These are phyloP conservation scores for Sophora flavescens DNA, from an alignment of 306 rosid species.

Conservation along the genomic window DNA sequence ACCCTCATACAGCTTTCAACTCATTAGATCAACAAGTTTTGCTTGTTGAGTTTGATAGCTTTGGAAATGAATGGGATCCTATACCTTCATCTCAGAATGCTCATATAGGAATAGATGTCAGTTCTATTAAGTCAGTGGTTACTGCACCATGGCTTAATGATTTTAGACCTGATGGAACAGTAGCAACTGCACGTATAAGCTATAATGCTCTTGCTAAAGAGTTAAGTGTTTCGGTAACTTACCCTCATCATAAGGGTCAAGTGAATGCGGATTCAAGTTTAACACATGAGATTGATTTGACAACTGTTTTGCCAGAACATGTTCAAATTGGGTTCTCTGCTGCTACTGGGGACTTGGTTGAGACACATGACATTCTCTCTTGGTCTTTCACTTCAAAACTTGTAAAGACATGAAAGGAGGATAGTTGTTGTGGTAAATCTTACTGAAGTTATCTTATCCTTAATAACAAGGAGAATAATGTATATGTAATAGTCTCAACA, in stretches of 20 bases:
- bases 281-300: constrained; percentile 17
- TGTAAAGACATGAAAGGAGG: not conserved
- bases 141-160: constrained; percentile 18
- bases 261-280: not conserved
- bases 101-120: constrained; percentile 64
- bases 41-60: constrained; percentile 68
- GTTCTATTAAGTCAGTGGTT: constrained; percentile 16
- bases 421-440: no score
- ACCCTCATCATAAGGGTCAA: not conserved
- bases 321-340: constrained; percentile 44
- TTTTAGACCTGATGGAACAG: not conserved
- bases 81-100: not conserved
- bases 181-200: constrained; percentile 26
- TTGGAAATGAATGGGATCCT: constrained; percentile 58
- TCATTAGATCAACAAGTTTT: constrained; percentile 40
- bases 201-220: constrained; percentile 26
- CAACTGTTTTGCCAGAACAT: constrained; percentile 32
- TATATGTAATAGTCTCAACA: no score
- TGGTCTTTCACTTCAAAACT: constrained; percentile 40
- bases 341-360: constrained; percentile 3
- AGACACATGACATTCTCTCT: constrained; percentile 18
- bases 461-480: no score
- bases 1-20: constrained; percentile 11
- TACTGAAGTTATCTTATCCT: no score
- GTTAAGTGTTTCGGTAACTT: constrained; percentile 5